Evolutionary conservation across 352 stramenopile genomes (phyloP).

Genomic region (Labyrinthula sp.): DNA sequence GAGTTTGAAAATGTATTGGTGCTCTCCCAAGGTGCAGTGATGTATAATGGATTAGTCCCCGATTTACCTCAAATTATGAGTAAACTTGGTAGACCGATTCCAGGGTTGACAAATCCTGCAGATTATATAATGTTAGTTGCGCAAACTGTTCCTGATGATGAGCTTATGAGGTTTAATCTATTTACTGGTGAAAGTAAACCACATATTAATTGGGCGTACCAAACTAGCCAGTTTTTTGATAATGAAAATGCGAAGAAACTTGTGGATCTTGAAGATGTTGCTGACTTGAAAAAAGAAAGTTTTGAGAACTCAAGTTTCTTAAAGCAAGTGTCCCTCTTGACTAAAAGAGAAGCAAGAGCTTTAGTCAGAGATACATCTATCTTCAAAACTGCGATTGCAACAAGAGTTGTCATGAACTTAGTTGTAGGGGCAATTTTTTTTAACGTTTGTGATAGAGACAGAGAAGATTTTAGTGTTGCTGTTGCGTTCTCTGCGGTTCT

Average conservation of each 20-base stretch:
- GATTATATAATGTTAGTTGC: slow-evolving; percentile 25
- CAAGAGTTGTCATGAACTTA: slow-evolving; percentile 24
- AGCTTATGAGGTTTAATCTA: slow-evolving; percentile 13
- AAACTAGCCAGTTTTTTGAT: too few species aligned
- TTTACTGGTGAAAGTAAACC: slow-evolving; percentile 1
- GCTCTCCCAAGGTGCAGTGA: slow-evolving; percentile 40
- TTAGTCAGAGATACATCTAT: slow-evolving; percentile 9
- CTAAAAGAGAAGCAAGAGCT: too few species aligned
- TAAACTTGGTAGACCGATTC: slow-evolving; percentile 16
- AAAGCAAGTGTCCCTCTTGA: too few species aligned
- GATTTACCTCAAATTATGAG: slow-evolving; percentile 13
- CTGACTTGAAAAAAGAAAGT: too few species aligned
- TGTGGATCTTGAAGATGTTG: too few species aligned
- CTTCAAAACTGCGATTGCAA: slow-evolving; percentile 3
- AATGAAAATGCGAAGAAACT: too few species aligned
- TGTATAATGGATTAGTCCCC: slow-evolving; percentile 40
- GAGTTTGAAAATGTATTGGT: slow-evolving; percentile 51
- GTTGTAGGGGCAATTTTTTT: slow-evolving; percentile 27
- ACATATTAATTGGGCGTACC: too few species aligned
- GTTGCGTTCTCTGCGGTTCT: slow-evolving; percentile 15
- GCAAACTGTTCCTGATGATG: slow-evolving; percentile 8
- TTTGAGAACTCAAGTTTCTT: too few species aligned
- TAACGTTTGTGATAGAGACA: slow-evolving; percentile 19
- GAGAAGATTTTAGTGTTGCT: slow-evolving; percentile 1
- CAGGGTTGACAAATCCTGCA: slow-evolving; percentile 20